Evolutionary conservation across 2,329 filamentous ascomycete genomes (phyloP), one percentile per base, ranked within the genome.

Genomic region (Aspergillus fructus): DNA sequence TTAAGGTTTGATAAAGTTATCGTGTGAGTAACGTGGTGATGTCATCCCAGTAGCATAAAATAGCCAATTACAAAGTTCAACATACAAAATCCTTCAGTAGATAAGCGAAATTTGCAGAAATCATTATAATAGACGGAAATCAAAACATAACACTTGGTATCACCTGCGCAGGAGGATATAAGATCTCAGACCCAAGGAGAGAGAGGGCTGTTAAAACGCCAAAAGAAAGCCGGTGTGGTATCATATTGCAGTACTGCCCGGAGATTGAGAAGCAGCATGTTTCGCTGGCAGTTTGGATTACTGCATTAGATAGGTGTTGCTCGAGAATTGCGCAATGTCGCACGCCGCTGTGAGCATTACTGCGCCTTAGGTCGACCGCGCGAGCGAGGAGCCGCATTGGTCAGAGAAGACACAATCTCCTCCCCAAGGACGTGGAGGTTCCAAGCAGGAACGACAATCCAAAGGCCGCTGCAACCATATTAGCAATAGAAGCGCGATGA

Each of bases 401-500:
- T 79, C 23, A 89, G 76, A 1, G 81, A 83, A 59, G 83, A 74
- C n/a, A 88, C 55, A 40, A 89, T 86, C 66, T 90, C 87, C 40
- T 70, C 69, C 8, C 82, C 84, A 57, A 87, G 83, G 8, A 82
- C 73, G 65, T 86, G 84, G 15, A 81, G 79, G 73, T 87, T 85
- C 64, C 89, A 89, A 0, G 74, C 67, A 1, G 87, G 86, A 43
- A 89, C 78, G 11, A 87, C 64, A 58, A 90, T 73, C 87, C 88
- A 90, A 7, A 83, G 74, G 37, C 83, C 84, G 70, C 85, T 88
- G 40, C 12, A 24, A 53, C 13, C 19, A 21, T 8, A 60, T 70
- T 56, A 71, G 61, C 24, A 42, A 7, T 24, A 33, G 41, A 21
- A 11, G 33, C 48, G 45, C 12, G 47, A 21, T 15, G 17, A 37